Percentiles rank a stretch among this genome's conserved stretches.
Evolutionary conservation across 1,284 basidiomycete genomes (phyloP).

Genomic region (Naganishia cerealis): DNA sequence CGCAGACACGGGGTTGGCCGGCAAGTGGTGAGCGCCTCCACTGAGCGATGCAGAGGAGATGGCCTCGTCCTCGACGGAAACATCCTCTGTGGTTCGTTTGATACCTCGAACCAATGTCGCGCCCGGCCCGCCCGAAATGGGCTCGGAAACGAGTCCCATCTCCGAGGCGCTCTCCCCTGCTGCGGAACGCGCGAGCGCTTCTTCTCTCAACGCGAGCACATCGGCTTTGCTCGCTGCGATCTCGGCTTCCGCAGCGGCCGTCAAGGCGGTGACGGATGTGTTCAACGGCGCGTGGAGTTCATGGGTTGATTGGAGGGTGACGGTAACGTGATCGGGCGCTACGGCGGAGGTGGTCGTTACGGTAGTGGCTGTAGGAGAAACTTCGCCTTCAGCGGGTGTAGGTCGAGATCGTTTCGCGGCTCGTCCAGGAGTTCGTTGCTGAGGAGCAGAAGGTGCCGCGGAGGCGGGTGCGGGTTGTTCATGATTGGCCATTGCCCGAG

Average conservation of each 20-base stretch:
- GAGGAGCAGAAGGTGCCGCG: not conserved
- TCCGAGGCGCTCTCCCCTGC: slow-evolving; percentile 42
- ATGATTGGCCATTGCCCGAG: not conserved
- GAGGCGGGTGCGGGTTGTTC: not conserved
- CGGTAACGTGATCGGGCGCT: slow-evolving; percentile 37
- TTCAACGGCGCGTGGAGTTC: slow-evolving; percentile 46
- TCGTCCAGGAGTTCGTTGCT: slow-evolving; percentile 49
- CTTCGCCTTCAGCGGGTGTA: slow-evolving; percentile 46
- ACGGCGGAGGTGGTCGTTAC: slow-evolving; percentile 15
- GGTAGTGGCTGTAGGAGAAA: slow-evolving; percentile 26
- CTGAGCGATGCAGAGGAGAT: not conserved
- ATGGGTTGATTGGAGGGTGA: slow-evolving; percentile 50
- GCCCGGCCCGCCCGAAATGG: slow-evolving; percentile 30
- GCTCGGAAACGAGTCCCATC: slow-evolving; percentile 45
- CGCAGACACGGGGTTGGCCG: slow-evolving; percentile 2
- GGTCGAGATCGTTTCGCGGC: slow-evolving; percentile 57
- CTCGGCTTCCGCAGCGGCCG: slow-evolving; percentile 48
- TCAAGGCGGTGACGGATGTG: slow-evolving; percentile 37
- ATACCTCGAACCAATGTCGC: slow-evolving; percentile 40
- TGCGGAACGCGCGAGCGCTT: slow-evolving; percentile 44
- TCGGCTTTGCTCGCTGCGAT: slow-evolving; percentile 51
- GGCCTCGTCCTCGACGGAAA: slow-evolving; percentile 39
- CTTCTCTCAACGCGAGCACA: slow-evolving; percentile 50
- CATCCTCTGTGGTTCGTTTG: slow-evolving; percentile 46
- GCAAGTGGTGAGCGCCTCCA: not conserved